Percentiles rank a stretch among this genome's conserved stretches.
These are phyloP conservation scores for Botrytis sinoallii DNA, from an alignment of 2,329 filamentous ascomycete species.

Conservation along the genomic window DNA sequence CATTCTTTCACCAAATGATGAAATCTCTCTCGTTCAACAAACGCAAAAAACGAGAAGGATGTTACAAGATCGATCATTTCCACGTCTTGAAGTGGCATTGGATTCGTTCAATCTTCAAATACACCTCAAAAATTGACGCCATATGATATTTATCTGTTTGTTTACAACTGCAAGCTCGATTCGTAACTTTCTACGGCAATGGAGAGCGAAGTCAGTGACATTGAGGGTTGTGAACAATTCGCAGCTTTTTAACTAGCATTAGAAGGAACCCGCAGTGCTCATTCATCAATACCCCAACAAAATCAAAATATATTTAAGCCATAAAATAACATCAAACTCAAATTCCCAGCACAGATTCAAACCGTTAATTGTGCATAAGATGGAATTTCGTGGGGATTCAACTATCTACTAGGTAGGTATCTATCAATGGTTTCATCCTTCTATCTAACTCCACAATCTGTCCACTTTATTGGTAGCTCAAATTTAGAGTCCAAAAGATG, in stretches of 20 bases:
- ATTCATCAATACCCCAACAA: not conserved
- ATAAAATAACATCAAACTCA: not conserved
- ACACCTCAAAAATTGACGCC: not conserved
- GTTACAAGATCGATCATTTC: not conserved
- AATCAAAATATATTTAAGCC: not conserved
- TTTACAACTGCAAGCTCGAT: not conserved
- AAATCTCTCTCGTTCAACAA: not conserved
- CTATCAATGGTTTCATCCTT: constrained; percentile 15
- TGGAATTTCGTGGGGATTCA: constrained; percentile 10
- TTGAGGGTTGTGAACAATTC: not conserved
- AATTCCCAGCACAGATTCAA: not conserved
- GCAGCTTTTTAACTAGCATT: not conserved
- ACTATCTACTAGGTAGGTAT: constrained; percentile 7
- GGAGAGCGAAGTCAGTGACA: not conserved
- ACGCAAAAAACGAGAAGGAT: not conserved
- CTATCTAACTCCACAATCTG: constrained; percentile 20
- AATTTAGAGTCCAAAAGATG: not conserved
- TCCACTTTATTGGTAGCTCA: not conserved
- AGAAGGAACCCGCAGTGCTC: not conserved
- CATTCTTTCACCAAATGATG: not conserved
- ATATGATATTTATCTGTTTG: not conserved
- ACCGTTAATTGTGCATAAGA: not conserved
- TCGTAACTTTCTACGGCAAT: not conserved
- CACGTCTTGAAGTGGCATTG: not conserved
- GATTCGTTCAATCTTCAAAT: not conserved